Evolutionary conservation across 352 stramenopile species (phyloP).

Genomic region (Globisporangium canariense): DNA sequence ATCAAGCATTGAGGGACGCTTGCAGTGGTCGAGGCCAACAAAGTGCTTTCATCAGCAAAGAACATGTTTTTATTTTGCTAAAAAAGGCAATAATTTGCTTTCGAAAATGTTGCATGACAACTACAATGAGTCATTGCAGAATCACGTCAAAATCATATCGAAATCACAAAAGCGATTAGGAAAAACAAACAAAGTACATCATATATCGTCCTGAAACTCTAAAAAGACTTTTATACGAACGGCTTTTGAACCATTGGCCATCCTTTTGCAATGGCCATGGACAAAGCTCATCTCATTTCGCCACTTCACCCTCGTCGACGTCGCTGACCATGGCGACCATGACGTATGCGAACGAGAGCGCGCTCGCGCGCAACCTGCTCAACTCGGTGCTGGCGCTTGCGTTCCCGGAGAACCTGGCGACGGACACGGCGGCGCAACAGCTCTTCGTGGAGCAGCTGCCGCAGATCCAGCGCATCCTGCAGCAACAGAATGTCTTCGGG

Average conservation of each 20-base stretch:
- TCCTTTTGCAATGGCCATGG: background rate
- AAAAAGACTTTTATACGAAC: too few relatives aligned
- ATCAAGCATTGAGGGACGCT: conserved; percentile 48
- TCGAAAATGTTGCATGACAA: too few relatives aligned
- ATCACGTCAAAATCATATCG: too few relatives aligned
- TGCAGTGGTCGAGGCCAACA: background rate
- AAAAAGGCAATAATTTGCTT: too few relatives aligned
- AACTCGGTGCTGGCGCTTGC: conserved; percentile 72
- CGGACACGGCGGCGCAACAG: conserved; percentile 31
- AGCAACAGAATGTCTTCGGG: conserved; percentile 73
- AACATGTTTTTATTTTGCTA: too few relatives aligned
- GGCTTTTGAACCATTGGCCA: background rate
- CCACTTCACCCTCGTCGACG: background rate
- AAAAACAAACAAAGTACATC: too few relatives aligned
- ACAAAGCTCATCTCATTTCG: background rate
- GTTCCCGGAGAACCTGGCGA: conserved; percentile 54
- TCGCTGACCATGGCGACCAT: conserved; percentile 9
- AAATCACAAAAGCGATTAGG: too few relatives aligned
- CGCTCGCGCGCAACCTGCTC: conserved; percentile 75
- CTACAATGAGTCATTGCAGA: too few relatives aligned
- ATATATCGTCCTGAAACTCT: too few relatives aligned
- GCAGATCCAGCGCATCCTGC: conserved; percentile 43
- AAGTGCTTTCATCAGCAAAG: background rate
- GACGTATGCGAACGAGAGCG: conserved; percentile 25
- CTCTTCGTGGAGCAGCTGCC: conserved; percentile 49